Conservation (phyloP, 176 grass and related monocot species). For the Zizania latifolia region DNA sequence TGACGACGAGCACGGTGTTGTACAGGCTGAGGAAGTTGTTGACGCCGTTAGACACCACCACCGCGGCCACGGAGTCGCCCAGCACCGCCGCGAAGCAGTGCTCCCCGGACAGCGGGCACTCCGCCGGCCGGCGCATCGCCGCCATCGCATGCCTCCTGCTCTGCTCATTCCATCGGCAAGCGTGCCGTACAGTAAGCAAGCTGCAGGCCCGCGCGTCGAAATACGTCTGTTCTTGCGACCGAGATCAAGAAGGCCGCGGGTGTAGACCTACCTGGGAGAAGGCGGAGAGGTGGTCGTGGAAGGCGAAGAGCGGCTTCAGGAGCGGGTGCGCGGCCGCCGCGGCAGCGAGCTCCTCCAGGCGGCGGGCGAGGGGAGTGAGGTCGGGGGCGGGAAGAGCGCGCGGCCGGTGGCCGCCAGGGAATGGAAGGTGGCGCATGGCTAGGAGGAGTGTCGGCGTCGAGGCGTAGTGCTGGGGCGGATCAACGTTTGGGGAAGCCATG, state of each 20-base stretch:
- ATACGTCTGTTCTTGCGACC: neutral
- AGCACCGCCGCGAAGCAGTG: conserved; percentile 75
- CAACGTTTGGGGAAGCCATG: conserved; percentile 35
- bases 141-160: conserved; percentile 28
- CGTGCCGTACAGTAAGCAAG: neutral
- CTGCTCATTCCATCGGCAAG: conserved; percentile 26
- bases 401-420: conserved; percentile 12
- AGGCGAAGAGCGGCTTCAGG: conserved; percentile 51
- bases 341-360: conserved; percentile 51
- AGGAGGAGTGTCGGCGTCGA: conserved; percentile 55
- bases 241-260: neutral
- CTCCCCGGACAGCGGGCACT: conserved; percentile 21
- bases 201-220: neutral
- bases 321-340: conserved; percentile 57
- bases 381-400: conserved; percentile 8
- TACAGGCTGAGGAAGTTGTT: conserved; percentile 94
- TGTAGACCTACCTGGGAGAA: conserved; percentile 55
- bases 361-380: conserved; percentile 43
- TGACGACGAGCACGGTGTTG: conserved; percentile 79
- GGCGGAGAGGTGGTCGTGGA: conserved; percentile 51
- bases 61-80: conserved; percentile 67
- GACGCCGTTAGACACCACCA: conserved; percentile 85
- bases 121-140: conserved; percentile 22
- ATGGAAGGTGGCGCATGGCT: conserved; percentile 37
- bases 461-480: conserved; percentile 29